A percentile compares a stretch with the other conserved stretches of the same genome.
Conservation (phyloP, 2,329 filamentous ascomycete genomes). For the Botrytis porri region DNA sequence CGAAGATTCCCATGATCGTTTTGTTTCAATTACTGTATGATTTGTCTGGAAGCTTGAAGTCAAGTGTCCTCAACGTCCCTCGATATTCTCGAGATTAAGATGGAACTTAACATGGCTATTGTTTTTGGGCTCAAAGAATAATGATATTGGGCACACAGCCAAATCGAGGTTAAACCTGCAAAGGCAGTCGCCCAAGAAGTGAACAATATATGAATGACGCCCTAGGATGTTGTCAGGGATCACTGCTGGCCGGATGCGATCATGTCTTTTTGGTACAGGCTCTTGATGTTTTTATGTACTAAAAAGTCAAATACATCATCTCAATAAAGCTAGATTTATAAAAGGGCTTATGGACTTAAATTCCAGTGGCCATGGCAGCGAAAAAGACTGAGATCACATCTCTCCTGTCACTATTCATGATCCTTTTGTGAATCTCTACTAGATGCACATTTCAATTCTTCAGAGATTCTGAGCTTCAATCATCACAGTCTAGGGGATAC, state of each 20-base stretch:
- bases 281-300: neutral
- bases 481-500: neutral
- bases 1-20: neutral
- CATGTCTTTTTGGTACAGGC: neutral
- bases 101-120: neutral
- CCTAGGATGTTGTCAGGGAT: no score
- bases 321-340: neutral
- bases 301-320: neutral
- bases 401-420: neutral
- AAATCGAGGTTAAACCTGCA: no score
- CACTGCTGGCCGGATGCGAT: neutral
- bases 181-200: neutral
- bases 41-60: neutral
- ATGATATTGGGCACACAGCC: no score
- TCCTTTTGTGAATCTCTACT: neutral
- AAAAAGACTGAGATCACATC: neutral
- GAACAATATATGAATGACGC: neutral
- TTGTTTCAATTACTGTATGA: neutral
- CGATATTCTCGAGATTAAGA: neutral
- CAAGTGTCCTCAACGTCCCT: neutral
- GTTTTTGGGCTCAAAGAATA: neutral
- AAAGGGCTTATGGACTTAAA: no score
- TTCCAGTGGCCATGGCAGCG: neutral
- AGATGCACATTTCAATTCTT: neutral
- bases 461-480: neutral